Evolutionary conservation across 257 asterid genomes (phyloP).

Genomic region (Leonotis leonurus): DNA sequence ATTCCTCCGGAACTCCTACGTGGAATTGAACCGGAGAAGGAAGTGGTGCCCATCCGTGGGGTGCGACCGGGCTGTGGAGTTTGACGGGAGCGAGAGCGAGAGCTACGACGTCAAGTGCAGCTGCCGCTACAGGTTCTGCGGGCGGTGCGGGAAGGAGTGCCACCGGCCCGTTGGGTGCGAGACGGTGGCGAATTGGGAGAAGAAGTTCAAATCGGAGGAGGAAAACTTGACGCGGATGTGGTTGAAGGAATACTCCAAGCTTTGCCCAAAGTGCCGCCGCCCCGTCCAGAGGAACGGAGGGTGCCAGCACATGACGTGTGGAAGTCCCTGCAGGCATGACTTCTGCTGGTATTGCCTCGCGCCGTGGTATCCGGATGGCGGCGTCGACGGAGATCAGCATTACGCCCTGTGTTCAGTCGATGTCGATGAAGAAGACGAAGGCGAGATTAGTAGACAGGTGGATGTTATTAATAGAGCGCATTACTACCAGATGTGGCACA

Average conservation of each 20-base stretch:
- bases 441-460: no score
- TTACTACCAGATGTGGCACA: conserved; percentile 10
- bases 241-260: conserved; percentile 30
- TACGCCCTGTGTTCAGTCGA: no score
- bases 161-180: conserved; percentile 36
- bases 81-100: neutral
- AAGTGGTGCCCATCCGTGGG: conserved; percentile 44
- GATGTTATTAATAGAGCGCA: no score
- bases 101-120: conserved; percentile 25
- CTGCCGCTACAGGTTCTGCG: conserved; percentile 28
- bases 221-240: conserved; percentile 24
- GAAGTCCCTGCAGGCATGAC: neutral
- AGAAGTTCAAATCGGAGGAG: conserved; percentile 17
- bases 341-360: conserved; percentile 1
- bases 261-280: conserved; percentile 5
- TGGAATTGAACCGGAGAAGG: neutral
- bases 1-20: conserved; percentile 16
- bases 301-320: neutral
- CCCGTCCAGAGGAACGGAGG: neutral
- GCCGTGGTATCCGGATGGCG: neutral
- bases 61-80: conserved; percentile 24
- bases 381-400: no score
- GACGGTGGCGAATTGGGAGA: conserved; percentile 28
- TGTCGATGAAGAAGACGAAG: neutral
- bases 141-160: conserved; percentile 28